phyloP scores from a whole-genome alignment of 768 basidiomycete genomes.

The Leccinum uliginosum region DNA sequence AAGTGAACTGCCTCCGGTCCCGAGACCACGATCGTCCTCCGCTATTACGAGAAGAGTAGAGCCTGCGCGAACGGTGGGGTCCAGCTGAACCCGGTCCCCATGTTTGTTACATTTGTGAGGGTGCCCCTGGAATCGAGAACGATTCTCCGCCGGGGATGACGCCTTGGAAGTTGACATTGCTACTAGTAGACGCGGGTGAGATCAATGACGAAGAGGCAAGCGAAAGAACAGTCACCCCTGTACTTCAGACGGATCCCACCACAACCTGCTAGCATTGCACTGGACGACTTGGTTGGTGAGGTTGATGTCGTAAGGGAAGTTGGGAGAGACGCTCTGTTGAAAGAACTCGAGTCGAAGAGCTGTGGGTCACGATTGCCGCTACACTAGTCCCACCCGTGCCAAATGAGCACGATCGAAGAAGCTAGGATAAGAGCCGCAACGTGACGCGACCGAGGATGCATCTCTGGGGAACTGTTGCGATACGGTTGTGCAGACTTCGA shows the following conservation, averaged over 20 bases:
- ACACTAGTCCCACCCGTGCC: conserved; percentile 75
- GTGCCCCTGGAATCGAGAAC: conserved; percentile 52
- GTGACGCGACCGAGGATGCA: conserved; percentile 47
- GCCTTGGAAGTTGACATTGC: conserved; percentile 59
- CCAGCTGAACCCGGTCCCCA: conserved; percentile 71
- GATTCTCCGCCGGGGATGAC: conserved; percentile 80
- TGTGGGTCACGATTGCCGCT: conserved; percentile 49
- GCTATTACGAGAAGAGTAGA: conserved; percentile 64
- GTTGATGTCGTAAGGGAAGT: conserved; percentile 57
- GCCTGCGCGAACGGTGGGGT: conserved; percentile 59
- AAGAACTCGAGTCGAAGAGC: conserved; percentile 57
- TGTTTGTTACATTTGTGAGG: conserved; percentile 37
- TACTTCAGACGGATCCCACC: conserved; percentile 53
- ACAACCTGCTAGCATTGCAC: conserved; percentile 58
- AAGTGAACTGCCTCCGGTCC: conserved; percentile 60
- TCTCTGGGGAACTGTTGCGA: conserved; percentile 47
- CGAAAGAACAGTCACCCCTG: conserved; percentile 42
- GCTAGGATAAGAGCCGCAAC: conserved; percentile 27
- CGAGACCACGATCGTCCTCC: conserved; percentile 63
- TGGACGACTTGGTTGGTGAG: conserved; percentile 64
- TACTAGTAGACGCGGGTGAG: conserved; percentile 24
- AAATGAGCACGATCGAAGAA: conserved; percentile 31
- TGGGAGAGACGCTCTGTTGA: conserved; percentile 47
- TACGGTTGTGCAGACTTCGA: conserved; percentile 61
- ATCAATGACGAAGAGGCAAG: not conserved